Evolutionary conservation across 805 yeast species (phyloP).

Genomic region (Metschnikowia dekortorum): DNA sequence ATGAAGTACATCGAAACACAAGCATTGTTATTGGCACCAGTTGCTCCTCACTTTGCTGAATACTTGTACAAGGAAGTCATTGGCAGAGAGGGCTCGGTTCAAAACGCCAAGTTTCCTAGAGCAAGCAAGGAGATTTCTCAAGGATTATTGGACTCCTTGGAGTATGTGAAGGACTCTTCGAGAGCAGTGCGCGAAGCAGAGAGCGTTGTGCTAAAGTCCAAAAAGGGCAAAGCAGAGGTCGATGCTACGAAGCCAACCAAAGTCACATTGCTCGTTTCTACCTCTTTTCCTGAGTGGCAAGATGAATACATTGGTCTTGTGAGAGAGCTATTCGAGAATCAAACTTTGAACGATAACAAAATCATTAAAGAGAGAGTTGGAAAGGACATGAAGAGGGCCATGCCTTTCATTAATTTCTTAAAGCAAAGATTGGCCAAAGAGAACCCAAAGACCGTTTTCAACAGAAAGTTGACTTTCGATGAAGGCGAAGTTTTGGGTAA

Average conservation of each 20-base stretch:
- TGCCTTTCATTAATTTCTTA: constrained; percentile 89
- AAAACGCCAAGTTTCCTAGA: constrained; percentile 76
- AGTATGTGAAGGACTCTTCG: constrained; percentile 71
- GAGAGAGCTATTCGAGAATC: constrained; percentile 65
- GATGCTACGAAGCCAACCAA: constrained; percentile 71
- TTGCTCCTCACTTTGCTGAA: constrained; percentile 96
- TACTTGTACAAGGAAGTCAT: constrained; percentile 81
- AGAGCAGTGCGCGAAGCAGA: constrained; percentile 92
- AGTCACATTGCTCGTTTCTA: constrained; percentile 68
- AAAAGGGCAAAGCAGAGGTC: constrained; percentile 79
- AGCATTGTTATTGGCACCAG: constrained; percentile 78
- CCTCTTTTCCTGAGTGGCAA: constrained; percentile 75
- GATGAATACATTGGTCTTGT: constrained; percentile 61
- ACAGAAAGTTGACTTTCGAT: constrained; percentile 80
- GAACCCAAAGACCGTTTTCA: constrained; percentile 73
- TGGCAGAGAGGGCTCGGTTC: constrained; percentile 61
- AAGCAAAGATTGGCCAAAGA: constrained; percentile 75
- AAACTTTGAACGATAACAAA: constrained; percentile 60
- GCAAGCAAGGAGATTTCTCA: constrained; percentile 62
- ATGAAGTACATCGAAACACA: constrained; percentile 82
- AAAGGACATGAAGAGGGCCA: constrained; percentile 93
- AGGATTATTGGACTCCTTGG: constrained; percentile 61
- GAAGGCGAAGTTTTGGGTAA: constrained; percentile 65
- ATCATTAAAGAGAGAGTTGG: constrained; percentile 63
- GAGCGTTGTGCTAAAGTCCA: constrained; percentile 70